A percentile compares a stretch with the other conserved stretches of the same genome.
Conservation (phyloP, 1,284 basidiomycete species). For the Ganoderma multipileum region DNA sequence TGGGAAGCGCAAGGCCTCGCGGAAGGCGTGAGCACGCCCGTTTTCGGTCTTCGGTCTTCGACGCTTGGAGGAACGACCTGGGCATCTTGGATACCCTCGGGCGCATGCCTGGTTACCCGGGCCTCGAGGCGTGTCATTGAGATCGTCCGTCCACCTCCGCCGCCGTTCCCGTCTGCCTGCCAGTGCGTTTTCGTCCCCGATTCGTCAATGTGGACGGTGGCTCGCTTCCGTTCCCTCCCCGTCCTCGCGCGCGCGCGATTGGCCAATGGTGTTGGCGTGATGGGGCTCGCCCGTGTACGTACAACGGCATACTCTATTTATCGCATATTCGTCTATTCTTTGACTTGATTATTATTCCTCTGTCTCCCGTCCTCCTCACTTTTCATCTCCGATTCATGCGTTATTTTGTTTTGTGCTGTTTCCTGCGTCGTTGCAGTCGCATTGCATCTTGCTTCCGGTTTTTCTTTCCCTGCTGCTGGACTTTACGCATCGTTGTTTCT, state of each 20-base stretch:
- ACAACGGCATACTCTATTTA: neutral
- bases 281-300: neutral
- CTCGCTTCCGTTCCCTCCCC: neutral
- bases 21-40: conserved; percentile 11
- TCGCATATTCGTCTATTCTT: neutral
- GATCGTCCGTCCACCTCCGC: neutral
- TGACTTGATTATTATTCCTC: neutral
- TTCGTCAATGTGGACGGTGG: neutral
- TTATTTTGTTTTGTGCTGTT: neutral
- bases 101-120: neutral
- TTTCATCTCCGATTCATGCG: neutral
- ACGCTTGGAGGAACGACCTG: neutral
- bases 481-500: neutral
- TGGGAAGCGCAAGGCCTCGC: conserved; percentile 14
- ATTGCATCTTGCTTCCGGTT: neutral
- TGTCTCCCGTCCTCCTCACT: neutral
- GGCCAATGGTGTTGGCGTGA: neutral
- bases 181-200: neutral
- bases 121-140: neutral
- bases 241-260: neutral
- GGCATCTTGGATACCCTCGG: neutral
- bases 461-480: neutral
- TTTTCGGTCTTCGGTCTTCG: neutral
- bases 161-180: neutral
- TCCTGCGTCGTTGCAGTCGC: neutral